phyloP scores from a whole-genome alignment of 179 eudicot genomes.

The Heliamphora pulchella region DNA sequence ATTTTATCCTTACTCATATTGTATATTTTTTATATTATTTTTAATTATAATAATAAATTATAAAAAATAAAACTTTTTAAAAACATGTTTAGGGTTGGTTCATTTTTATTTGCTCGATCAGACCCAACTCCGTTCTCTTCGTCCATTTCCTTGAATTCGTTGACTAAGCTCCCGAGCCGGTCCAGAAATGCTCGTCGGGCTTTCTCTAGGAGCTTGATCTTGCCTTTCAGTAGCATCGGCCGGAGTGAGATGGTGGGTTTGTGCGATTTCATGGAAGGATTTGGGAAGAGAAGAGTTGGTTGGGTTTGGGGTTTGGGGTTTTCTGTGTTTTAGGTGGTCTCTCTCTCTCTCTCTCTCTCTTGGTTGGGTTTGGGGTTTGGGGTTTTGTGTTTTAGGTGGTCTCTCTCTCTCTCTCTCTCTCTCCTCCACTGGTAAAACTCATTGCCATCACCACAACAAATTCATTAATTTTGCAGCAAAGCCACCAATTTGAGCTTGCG shows the following conservation, averaged over 20 bases:
- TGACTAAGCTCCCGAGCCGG: slow-evolving; percentile 22
- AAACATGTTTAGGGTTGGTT: no score
- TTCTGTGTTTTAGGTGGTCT: neutral
- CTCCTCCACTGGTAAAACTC: no score
- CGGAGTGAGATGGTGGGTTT: neutral
- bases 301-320: slow-evolving; percentile 2
- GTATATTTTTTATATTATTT: no score
- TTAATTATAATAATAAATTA: no score
- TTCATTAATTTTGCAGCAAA: no score
- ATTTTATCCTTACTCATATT: no score
- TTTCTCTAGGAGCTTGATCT: slow-evolving; percentile 34
- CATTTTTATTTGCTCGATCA: neutral
- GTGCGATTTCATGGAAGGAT: neutral
- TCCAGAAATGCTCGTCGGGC: slow-evolving; percentile 22
- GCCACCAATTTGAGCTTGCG: no score
- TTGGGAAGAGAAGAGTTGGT: slow-evolving; percentile 1
- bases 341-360: neutral
- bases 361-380: no score
- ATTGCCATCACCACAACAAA: no score
- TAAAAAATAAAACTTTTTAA: no score
- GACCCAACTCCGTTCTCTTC: slow-evolving; percentile 15
- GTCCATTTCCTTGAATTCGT: slow-evolving; percentile 15
- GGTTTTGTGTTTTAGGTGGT: no score
- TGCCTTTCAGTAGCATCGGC: slow-evolving; percentile 31
- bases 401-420: no score